These are phyloP conservation scores for Geotrichum restrictum DNA, from an alignment of 1,139 yeast species.

Conservation along the genomic window DNA sequence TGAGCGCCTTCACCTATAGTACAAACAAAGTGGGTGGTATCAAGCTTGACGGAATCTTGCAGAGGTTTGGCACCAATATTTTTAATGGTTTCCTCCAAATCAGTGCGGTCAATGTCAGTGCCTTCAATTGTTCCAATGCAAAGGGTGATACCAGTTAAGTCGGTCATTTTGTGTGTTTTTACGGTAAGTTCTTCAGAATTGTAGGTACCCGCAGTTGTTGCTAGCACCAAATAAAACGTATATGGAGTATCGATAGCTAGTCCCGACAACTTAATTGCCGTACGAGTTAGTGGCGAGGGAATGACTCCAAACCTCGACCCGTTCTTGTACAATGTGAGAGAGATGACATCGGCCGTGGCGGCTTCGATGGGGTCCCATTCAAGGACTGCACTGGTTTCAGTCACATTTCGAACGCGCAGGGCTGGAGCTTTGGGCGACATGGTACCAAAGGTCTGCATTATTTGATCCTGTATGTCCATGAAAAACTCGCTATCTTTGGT, in stretches of 20 bases:
- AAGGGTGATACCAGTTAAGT: constrained; percentile 85
- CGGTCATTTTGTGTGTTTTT: constrained; percentile 94
- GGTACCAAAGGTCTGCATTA: constrained; percentile 67
- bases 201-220: constrained; percentile 84
- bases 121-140: constrained; percentile 76
- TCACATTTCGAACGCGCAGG: constrained; percentile 69
- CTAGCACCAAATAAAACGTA: constrained; percentile 72
- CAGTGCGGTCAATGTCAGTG: constrained; percentile 52
- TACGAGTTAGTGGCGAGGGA: constrained; percentile 76
- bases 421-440: constrained; percentile 69
- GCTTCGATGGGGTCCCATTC: constrained; percentile 87
- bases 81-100: constrained; percentile 58
- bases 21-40: constrained; percentile 90
- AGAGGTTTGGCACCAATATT: constrained; percentile 83
- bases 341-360: constrained; percentile 78
- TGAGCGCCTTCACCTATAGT: constrained; percentile 64
- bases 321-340: constrained; percentile 74
- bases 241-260: constrained; percentile 81
- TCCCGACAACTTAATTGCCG: constrained; percentile 85
- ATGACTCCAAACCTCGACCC: constrained; percentile 76
- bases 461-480: constrained; percentile 65
- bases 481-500: constrained; percentile 56
- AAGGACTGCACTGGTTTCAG: constrained; percentile 91
- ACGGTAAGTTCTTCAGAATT: constrained; percentile 65
- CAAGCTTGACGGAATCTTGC: constrained; percentile 70